Base-by-base conservation (phyloP, 2,329 filamentous ascomycete genomes). In the Beauveria sp. region DNA sequence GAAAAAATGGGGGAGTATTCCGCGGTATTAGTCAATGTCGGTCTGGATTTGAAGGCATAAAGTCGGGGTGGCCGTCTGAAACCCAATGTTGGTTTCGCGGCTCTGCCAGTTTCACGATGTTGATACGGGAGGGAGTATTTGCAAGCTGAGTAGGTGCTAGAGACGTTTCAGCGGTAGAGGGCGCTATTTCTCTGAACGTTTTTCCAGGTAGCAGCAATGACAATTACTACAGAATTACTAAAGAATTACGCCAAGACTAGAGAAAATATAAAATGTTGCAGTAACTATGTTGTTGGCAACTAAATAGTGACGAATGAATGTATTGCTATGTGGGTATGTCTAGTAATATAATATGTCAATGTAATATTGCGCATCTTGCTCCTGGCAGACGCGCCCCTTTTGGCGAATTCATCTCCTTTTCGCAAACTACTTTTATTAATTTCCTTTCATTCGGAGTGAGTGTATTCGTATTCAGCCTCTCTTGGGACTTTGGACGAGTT, bases 41-140 rank as follows among this genome's bases (percentile, higher is more conserved):
- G 6, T 12, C 14, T 47, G 22, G 7, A 3, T 14, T 9, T 12
- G 34, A 12, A 28, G 30, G 55, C n/a, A 51, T 50, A 16, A 58
- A 43, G 20, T 6, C 16, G 18, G 20, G 30, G 8, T 43, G 56
- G 30, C 14, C 45, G 46, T 50, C 46, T 58, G 56, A 58, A 58
- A 58, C 56, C 51, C 38, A 22, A 34, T 40, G 46, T 10, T 42
- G 56, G 56, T 58, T 51, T 51, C 55, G 55, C 55, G 14, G 22
- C 7, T 26, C 8, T 42, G 3, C 30, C 45, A 38, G 55, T 58
- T 58, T 58, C 55, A 50, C 4, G 8, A 40, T 58, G 12, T 38
- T 12, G 22, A 38, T 12, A 52, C 12, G 7, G n/a, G 20, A 52
- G 30, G 30, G 9, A 22, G 14, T 24, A 40, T 22, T 24, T 6